phyloP scores from a whole-genome alignment of 2,329 filamentous ascomycete species.

The Aspergillus clavatus region DNA sequence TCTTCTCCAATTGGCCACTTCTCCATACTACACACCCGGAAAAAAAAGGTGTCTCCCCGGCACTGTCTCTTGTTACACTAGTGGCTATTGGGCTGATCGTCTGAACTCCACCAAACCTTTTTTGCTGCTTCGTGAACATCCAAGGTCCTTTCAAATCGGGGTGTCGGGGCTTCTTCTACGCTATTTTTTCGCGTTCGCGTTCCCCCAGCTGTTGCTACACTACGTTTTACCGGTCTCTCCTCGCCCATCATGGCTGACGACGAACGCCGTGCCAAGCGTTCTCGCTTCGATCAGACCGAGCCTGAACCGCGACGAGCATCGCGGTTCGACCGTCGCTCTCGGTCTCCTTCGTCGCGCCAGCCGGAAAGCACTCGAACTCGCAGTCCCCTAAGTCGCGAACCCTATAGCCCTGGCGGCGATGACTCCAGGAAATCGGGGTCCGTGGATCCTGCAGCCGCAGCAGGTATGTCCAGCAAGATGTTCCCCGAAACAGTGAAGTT shows the following conservation, averaged over 20 bases:
- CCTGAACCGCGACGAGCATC: conserved; percentile 71
- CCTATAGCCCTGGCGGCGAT: conserved; percentile 45
- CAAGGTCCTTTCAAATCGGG: conserved; percentile 9
- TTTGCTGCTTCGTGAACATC: conserved; percentile 6
- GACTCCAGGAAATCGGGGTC: conserved; percentile 43
- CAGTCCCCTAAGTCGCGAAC: conserved; percentile 63
- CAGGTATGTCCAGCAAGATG: conserved; percentile 53
- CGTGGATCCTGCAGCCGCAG: conserved; percentile 69
- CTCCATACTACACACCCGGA: neutral
- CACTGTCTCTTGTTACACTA: conserved; percentile 10
- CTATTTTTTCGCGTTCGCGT: neutral
- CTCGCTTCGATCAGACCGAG: conserved; percentile 90
- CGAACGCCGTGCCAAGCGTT: conserved; percentile 73
- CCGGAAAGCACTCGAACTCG: conserved; percentile 70
- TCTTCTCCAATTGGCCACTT: conserved; percentile 1
- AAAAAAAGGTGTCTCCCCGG: neutral
- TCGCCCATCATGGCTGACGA: conserved; percentile 64
- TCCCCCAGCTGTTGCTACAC: neutral
- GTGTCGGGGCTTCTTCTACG: neutral
- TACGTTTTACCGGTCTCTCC: neutral
- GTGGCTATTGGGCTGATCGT: conserved; percentile 10
- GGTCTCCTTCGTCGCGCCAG: conserved; percentile 67
- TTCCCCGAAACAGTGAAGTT: neutral
- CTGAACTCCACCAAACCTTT: conserved; percentile 13
- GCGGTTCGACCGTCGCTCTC: conserved; percentile 86